Evolutionary conservation across 73 alveolate genomes (phyloP).

Genomic region (Stentor coeruleus): DNA sequence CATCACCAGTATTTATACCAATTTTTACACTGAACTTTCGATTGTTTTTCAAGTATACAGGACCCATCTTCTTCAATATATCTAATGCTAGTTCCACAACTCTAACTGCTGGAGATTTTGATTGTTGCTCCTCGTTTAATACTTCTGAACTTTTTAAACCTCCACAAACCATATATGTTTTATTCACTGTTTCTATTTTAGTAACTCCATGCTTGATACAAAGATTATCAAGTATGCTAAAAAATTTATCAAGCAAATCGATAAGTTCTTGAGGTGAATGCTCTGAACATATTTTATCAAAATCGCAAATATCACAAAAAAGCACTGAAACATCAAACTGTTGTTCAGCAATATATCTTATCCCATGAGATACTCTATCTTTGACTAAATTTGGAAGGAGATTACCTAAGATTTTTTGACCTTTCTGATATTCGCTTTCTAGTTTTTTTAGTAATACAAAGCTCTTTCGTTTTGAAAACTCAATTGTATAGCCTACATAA

Average conservation of each 20-base stretch:
- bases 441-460: not conserved
- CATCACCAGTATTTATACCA: constrained; percentile 97
- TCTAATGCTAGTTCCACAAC: not conserved
- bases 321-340: constrained; percentile 69
- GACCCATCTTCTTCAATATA: not conserved
- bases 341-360: constrained; percentile 68
- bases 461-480: not conserved
- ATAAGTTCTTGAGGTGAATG: constrained; percentile 48
- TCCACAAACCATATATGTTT: constrained; percentile 91
- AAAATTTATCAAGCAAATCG: constrained; percentile 51
- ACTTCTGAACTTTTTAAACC: constrained; percentile 66
- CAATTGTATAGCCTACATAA: not conserved
- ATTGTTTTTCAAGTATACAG: not conserved
- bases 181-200: constrained; percentile 81
- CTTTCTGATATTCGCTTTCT: not conserved
- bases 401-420: constrained; percentile 40
- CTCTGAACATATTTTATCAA: constrained; percentile 48
- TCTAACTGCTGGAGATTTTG: not conserved
- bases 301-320: constrained; percentile 74
- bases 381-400: constrained; percentile 44
- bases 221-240: constrained; percentile 50
- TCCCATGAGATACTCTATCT: constrained; percentile 57
- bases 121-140: not conserved
- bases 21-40: constrained; percentile 48
- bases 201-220: constrained; percentile 42